These are phyloP conservation scores for Ophiostoma perfectum DNA, from an alignment of 2,329 filamentous ascomycete genomes.

Conservation along the genomic window DNA sequence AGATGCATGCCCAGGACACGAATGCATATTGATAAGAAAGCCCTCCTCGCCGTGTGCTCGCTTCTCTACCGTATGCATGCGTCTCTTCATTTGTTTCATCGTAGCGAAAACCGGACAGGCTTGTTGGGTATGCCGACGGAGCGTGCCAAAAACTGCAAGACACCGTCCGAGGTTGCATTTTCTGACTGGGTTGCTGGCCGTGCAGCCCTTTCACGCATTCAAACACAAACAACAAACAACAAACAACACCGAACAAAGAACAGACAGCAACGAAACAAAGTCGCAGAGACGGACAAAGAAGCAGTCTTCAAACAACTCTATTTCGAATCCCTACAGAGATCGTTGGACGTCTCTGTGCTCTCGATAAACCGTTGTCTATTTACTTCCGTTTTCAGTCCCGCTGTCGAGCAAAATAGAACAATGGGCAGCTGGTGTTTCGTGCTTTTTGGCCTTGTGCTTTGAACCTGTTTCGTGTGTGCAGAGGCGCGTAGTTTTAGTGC, in stretches of 20 bases:
- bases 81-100: conserved; percentile 1
- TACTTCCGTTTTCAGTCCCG: background rate
- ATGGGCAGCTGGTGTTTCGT: background rate
- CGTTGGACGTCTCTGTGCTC: background rate
- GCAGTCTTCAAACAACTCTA: background rate
- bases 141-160: background rate
- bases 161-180: background rate
- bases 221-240: background rate
- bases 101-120: background rate
- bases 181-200: background rate
- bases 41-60: background rate
- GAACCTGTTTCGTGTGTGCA: conserved; percentile 1
- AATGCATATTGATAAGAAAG: background rate
- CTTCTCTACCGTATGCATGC: background rate
- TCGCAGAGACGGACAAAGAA: too few species aligned
- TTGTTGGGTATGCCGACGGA: background rate
- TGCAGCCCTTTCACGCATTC: background rate
- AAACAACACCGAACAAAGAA: background rate
- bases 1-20: background rate
- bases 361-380: background rate
- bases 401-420: background rate
- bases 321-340: background rate
- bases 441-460: background rate
- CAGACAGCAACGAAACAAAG: too few species aligned
- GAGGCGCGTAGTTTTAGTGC: background rate